Conservation (phyloP, 192 early-diverging fungal species). For the Backusella luteola region DNA sequence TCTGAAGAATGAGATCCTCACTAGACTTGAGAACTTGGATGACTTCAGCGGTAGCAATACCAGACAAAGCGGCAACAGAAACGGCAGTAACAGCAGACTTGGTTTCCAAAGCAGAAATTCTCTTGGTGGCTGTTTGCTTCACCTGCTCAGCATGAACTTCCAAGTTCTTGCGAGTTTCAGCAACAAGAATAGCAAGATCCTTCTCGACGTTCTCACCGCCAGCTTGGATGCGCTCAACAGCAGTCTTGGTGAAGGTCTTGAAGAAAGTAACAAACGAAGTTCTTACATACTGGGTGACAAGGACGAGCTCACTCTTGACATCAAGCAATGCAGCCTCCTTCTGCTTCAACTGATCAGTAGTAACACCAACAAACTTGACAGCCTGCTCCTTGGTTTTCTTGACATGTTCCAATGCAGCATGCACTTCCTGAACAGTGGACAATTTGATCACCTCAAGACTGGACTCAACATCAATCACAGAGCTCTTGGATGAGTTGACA, state of each 20-base stretch:
- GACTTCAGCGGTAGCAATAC: slow-evolving; percentile 12
- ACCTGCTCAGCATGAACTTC: background rate
- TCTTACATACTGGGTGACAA: slow-evolving; percentile 1
- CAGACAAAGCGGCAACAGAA: slow-evolving; percentile 5
- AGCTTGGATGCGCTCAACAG: background rate
- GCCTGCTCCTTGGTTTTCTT: background rate
- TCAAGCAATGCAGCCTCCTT: slow-evolving; percentile 17
- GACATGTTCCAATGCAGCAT: slow-evolving; percentile 9
- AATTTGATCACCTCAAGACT: slow-evolving; percentile 5
- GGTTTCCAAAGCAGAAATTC: slow-evolving; percentile 4
- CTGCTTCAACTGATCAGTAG: slow-evolving; percentile 3
- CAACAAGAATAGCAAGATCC: slow-evolving; percentile 14
- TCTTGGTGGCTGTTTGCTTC: slow-evolving; percentile 1
- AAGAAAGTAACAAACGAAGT: slow-evolving; percentile 12
- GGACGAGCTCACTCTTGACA: background rate
- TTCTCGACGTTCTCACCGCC: slow-evolving; percentile 15
- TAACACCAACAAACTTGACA: slow-evolving; percentile 5
- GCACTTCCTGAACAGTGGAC: slow-evolving; percentile 13
- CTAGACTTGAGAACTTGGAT: background rate
- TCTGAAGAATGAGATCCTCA: slow-evolving; percentile 3
- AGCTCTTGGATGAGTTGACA: background rate
- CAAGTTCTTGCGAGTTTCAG: slow-evolving; percentile 1
- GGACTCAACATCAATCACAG: slow-evolving; percentile 1
- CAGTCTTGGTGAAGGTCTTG: background rate
- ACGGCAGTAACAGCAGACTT: slow-evolving; percentile 1